phyloP scores from a whole-genome alignment of 2,329 filamentous ascomycete genomes.

The Plectosphaerella sp. region DNA sequence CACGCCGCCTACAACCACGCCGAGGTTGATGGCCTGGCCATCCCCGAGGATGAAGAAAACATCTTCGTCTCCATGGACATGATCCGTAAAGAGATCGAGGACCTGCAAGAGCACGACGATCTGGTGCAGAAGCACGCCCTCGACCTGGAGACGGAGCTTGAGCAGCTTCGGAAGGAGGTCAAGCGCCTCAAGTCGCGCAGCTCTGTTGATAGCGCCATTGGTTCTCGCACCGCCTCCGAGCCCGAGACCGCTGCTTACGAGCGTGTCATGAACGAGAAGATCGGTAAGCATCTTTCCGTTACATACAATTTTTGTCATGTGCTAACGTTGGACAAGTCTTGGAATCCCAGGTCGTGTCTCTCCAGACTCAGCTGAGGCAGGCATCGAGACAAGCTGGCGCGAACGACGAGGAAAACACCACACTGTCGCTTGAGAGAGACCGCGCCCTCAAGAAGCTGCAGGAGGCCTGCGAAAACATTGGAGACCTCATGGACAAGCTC shows the following conservation, averaged over 20 bases:
- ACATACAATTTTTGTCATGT: neutral
- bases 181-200: conserved; percentile 37
- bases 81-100: conserved; percentile 53
- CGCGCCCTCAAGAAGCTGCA: conserved; percentile 59
- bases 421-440: conserved; percentile 60
- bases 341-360: conserved; percentile 53
- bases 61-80: conserved; percentile 60
- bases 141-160: conserved; percentile 46
- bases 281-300: conserved; percentile 37
- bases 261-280: conserved; percentile 47
- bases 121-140: conserved; percentile 51
- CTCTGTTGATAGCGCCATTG: conserved; percentile 30
- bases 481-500: conserved; percentile 39
- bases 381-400: conserved; percentile 57
- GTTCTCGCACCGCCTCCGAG: conserved; percentile 30
- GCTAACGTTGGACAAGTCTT: conserved; percentile 35
- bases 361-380: conserved; percentile 59
- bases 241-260: conserved; percentile 37
- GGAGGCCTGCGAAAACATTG: conserved; percentile 55
- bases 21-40: conserved; percentile 43
- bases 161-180: conserved; percentile 44
- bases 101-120: conserved; percentile 52
- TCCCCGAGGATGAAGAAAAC: conserved; percentile 50
- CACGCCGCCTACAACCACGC: conserved; percentile 35
- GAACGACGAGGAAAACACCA: conserved; percentile 60